A percentile compares a stretch with the other conserved stretches of the same genome.
These are phyloP conservation scores for Phoma herbarum DNA, from an alignment of 2,329 filamentous ascomycete genomes.

Conservation along the genomic window DNA sequence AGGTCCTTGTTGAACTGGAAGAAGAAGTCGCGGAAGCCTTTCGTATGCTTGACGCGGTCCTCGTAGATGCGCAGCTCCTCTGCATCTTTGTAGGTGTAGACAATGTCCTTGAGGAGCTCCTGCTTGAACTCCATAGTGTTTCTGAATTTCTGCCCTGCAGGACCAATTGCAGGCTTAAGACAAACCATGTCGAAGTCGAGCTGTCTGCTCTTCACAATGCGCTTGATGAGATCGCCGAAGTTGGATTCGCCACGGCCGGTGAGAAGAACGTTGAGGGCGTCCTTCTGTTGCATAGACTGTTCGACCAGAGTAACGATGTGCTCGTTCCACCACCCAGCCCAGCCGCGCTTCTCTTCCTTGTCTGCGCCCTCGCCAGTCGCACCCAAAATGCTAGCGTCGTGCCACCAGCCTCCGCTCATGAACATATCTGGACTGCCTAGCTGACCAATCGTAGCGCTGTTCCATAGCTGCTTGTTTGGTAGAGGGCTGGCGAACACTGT, in stretches of 20 bases:
- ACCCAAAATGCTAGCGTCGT: constrained; percentile 84
- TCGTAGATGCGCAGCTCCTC: constrained; percentile 80
- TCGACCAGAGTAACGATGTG: constrained; percentile 80
- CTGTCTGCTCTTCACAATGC: constrained; percentile 78
- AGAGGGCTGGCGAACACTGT: constrained; percentile 89
- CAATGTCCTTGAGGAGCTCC: constrained; percentile 77
- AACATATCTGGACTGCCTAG: constrained; percentile 80
- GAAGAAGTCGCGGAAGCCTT: constrained; percentile 86
- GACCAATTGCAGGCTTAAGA: constrained; percentile 85
- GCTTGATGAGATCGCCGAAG: constrained; percentile 81
- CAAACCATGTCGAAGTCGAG: constrained; percentile 89
- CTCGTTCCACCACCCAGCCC: constrained; percentile 98
- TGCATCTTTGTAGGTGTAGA: constrained; percentile 85
- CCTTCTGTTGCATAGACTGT: constrained; percentile 83
- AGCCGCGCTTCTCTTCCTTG: constrained; percentile 81
- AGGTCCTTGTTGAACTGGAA: constrained; percentile 74
- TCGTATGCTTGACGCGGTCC: constrained; percentile 71
- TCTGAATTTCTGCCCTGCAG: constrained; percentile 77
- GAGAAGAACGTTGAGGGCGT: constrained; percentile 83
- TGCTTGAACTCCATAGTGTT: constrained; percentile 96
- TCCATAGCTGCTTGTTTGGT: constrained; percentile 90
- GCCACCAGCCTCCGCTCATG: constrained; percentile 93
- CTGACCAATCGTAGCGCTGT: constrained; percentile 76
- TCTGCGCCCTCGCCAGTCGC: constrained; percentile 85
- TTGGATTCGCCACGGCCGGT: constrained; percentile 83